Conservation (phyloP, 2,329 filamentous ascomycete genomes). For the Xylaria sp. region DNA sequence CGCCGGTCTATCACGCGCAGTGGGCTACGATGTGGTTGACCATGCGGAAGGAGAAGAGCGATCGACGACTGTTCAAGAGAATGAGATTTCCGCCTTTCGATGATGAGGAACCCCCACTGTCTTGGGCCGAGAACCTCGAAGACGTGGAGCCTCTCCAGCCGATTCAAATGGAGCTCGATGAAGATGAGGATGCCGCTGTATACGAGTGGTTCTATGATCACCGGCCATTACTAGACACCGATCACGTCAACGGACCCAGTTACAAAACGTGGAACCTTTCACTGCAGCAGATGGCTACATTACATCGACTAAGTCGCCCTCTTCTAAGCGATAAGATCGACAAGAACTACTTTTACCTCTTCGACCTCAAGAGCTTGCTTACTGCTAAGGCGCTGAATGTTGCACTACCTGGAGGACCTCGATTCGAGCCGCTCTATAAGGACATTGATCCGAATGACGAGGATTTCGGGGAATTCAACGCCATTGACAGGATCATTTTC, state of each 20-base stretch:
- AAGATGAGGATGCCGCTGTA: slow-evolving; percentile 89
- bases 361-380: slow-evolving; percentile 92
- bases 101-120: slow-evolving; percentile 96
- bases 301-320: slow-evolving; percentile 91
- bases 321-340: slow-evolving; percentile 92
- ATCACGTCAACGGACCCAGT: slow-evolving; percentile 94
- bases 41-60: slow-evolving; percentile 98
- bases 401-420: slow-evolving; percentile 94
- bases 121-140: slow-evolving; percentile 98
- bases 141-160: slow-evolving; percentile 97
- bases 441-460: slow-evolving; percentile 99
- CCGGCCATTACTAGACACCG: slow-evolving; percentile 86
- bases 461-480: slow-evolving; percentile 99
- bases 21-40: slow-evolving; percentile 99
- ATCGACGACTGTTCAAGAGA: slow-evolving; percentile 94
- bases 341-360: slow-evolving; percentile 98
- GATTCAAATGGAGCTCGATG: slow-evolving; percentile 98
- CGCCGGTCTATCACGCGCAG: slow-evolving; percentile 96
- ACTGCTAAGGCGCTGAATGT: slow-evolving; percentile 98
- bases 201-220: slow-evolving; percentile 99
- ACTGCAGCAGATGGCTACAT: slow-evolving; percentile 92
- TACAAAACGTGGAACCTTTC: slow-evolving; percentile 96
- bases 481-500: slow-evolving; percentile 99
- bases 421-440: slow-evolving; percentile 97
- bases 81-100: slow-evolving; percentile 99